Evolutionary conservation across 2,329 filamentous ascomycete genomes (phyloP), one percentile per base, ranked within the genome.

Genomic region (Neonectria faginata): DNA sequence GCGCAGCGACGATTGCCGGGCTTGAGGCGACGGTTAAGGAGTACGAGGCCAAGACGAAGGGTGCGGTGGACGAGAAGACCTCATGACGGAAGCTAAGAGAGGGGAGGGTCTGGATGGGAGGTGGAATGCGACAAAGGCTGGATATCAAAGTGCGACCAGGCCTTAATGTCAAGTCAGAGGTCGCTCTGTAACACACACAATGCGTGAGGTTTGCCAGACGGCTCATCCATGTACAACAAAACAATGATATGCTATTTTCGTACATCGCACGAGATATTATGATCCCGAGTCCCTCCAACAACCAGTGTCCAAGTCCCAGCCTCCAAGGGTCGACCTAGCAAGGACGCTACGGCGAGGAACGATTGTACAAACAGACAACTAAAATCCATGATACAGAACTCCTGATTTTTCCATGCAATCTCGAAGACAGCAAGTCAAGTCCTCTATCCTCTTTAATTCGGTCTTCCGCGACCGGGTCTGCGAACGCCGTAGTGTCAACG

Each of bases 11-110:
- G 45, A 77, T 83, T 44, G 70, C 75, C 10, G 67, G 72, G 9
- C 73, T 83, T 6, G 81, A 83, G 68, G 73, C 75, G 7, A 76
- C 77, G 66, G 75, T 83, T 5, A 73, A 75, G 55, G 74, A 76
- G 33, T 70, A 82, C 60, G 74, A 79, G 63, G 68, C 67, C 51
- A 67, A 68, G 44, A 66, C 65, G 45, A 70, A 71, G 60, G 65
- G 61, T 29, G 44, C 29, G 5, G 55, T 54, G n/a, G 52, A 57
- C 25, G 57, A 52, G 27, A 70, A 73, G 44, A 69, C 61, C 20
- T 63, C 67, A 52, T 75, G 57, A 71, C 41, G 45, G 31, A 22
- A 5, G n/a, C 12, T 11, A 29, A 31, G 16, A 8, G 14, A 31
- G 3, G 11, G 9, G 33, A 27, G 36, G 33, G 16, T 20, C 33